Conservation (phyloP, 495 filamentous ascomycete species). For the Clohesyomyces aquaticus region DNA sequence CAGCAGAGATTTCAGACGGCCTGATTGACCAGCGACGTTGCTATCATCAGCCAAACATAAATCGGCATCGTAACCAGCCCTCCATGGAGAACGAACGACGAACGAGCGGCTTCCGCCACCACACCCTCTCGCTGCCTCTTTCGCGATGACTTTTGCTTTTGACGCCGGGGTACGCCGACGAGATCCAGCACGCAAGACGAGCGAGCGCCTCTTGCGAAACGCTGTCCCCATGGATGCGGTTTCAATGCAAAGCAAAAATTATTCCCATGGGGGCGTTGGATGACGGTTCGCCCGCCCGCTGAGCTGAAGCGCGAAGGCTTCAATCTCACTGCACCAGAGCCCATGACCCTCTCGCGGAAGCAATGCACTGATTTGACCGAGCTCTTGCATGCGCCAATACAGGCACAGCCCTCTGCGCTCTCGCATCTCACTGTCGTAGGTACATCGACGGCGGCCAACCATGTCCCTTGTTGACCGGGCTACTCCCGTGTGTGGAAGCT, state of each 20-base stretch:
- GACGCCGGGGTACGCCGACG: conserved; percentile 11
- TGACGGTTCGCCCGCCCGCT: conserved; percentile 1
- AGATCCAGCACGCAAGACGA: conserved; percentile 10
- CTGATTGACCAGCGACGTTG: conserved; percentile 6
- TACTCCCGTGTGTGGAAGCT: background rate
- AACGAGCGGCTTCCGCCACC: background rate
- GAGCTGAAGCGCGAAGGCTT: background rate
- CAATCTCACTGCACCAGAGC: background rate
- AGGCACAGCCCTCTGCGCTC: conserved; percentile 11
- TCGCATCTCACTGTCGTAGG: background rate
- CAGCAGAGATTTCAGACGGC: conserved; percentile 12
- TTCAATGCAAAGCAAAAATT: background rate
- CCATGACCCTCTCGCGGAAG: background rate
- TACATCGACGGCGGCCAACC: conserved; percentile 5
- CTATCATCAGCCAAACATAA: conserved; percentile 18
- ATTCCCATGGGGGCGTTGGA: conserved; percentile 9
- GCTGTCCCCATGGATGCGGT: background rate
- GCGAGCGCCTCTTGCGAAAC: background rate
- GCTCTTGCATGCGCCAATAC: background rate
- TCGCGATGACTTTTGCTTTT: conserved; percentile 31
- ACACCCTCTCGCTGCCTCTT: background rate
- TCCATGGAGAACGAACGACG: background rate
- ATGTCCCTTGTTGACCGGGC: background rate
- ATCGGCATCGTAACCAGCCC: background rate
- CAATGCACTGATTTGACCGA: conserved; percentile 3